Evolutionary conservation across 2,329 filamentous ascomycete genomes (phyloP), one percentile per base, ranked within the genome.

Genomic region (Coniochaeta ligniaria): DNA sequence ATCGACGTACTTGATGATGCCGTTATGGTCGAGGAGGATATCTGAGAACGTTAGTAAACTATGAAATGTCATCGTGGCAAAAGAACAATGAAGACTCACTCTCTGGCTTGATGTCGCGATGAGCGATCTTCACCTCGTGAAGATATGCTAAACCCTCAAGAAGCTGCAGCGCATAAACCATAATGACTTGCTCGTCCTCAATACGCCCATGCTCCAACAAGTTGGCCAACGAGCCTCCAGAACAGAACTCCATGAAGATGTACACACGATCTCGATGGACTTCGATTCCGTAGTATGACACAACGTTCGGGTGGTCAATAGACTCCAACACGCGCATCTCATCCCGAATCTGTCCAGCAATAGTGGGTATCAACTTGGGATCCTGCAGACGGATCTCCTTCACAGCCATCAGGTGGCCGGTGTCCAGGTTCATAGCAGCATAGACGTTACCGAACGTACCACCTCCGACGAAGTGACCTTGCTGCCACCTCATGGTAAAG

Each of bases 191-290:
- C 73, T 99, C 95, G 71, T 98, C 96, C 77, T 97, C 95, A 64
- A 99, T 97, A 45, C 95, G 90, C 14, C 95, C 95, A 70, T 99
- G 94, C 73, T 99, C 95, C 47, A 99, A 80, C 59, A 99, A 78
- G 58, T 85, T 90, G 47, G 95, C 93, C 57, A 99, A 81, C 17
- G 94, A 98, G 22, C 95, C 95, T 58, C 95, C 94, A 5, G 92
- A 96, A 74, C 95, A 99, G 75, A 96, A 98, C 74, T 99, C 95
- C 95, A 99, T 99, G 73, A 99, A 99, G 66, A 99, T 97, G 75
- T 98, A 99, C n/a, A 99, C 95, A 71, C 96, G 95, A 80, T 99
- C 95, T 64, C 95, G 86, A 75, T 99, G 95, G 2, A 97, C 95
- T 74, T 99, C 95, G 69, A 99, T 98, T 61, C 95, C 95, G 71